Conservation (phyloP, 495 filamentous ascomycete genomes). For the Hypoxylon subgilvum region DNA sequence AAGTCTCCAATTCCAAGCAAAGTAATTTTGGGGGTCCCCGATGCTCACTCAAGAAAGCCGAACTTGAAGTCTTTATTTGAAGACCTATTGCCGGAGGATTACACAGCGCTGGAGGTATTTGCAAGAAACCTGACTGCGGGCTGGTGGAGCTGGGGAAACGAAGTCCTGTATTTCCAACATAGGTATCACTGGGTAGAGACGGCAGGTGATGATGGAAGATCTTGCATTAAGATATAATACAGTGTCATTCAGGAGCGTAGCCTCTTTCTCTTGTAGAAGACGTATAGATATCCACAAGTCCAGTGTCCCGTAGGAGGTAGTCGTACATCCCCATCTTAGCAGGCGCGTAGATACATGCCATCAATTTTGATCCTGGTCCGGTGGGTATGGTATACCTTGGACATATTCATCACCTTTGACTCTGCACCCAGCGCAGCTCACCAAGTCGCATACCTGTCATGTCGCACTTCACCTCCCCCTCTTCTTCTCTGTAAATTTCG, state of each 20-base stretch:
- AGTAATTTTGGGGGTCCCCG: slow-evolving; percentile 80
- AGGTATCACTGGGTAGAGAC: slow-evolving; percentile 66
- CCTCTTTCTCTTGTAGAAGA: neutral
- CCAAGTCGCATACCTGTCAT: too few relatives aligned
- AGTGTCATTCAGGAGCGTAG: neutral
- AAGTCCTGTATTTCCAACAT: slow-evolving; percentile 80
- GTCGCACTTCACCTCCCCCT: slow-evolving; percentile 15
- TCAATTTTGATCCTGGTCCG: too few relatives aligned
- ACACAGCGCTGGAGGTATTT: slow-evolving; percentile 83
- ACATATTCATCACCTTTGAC: too few relatives aligned
- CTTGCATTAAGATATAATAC: slow-evolving; percentile 4
- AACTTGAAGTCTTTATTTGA: slow-evolving; percentile 55
- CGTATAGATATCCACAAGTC: slow-evolving; percentile 16
- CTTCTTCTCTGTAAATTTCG: slow-evolving; percentile 43
- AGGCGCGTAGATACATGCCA: neutral
- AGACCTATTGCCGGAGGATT: slow-evolving; percentile 52
- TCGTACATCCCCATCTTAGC: slow-evolving; percentile 27
- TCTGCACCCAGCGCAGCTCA: too few relatives aligned
- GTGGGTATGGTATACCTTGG: too few relatives aligned
- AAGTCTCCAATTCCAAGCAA: slow-evolving; percentile 49
- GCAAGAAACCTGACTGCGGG: slow-evolving; percentile 82
- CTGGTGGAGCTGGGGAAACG: slow-evolving; percentile 91
- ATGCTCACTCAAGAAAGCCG: slow-evolving; percentile 91
- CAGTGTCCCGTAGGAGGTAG: slow-evolving; percentile 22
- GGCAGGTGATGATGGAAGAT: slow-evolving; percentile 5